Conservation (phyloP, 2,329 filamentous ascomycete species). For the Chaetomium strumarium region DNA sequence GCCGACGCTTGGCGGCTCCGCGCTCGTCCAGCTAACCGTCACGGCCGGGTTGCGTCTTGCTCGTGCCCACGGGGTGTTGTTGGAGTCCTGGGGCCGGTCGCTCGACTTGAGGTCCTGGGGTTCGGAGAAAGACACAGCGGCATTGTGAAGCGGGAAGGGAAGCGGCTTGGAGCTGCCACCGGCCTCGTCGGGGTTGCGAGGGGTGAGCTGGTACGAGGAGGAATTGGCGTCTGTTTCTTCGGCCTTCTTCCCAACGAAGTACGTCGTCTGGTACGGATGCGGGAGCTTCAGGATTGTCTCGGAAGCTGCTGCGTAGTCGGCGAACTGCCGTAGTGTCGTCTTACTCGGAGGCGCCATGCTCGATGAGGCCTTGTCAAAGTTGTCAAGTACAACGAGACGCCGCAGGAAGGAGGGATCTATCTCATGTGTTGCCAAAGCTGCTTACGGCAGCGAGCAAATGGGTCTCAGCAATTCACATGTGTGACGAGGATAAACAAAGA, state of each 20-base stretch:
- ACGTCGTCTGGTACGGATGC: conserved; percentile 29
- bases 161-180: conserved; percentile 14
- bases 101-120: conserved; percentile 30
- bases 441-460: not conserved
- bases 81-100: conserved; percentile 37
- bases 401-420: not conserved
- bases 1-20: conserved; percentile 38
- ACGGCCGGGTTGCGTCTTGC: conserved; percentile 47
- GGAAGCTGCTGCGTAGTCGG: conserved; percentile 22
- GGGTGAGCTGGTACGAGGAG: conserved; percentile 17
- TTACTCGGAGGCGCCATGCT: conserved; percentile 18
- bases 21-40: conserved; percentile 38
- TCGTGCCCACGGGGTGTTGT: conserved; percentile 53
- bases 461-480: not conserved
- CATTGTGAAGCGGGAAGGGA: conserved; percentile 24
- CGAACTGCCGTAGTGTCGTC: conserved; percentile 20
- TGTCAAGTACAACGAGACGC: not conserved
- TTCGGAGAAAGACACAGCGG: conserved; percentile 28
- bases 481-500: too few species aligned
- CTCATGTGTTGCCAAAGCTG: not conserved
- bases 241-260: conserved; percentile 22
- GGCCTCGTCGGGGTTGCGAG: conserved; percentile 5
- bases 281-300: conserved; percentile 28
- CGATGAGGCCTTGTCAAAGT: not conserved
- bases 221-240: conserved; percentile 1